Base-by-base conservation (phyloP, 2,329 filamentous ascomycete genomes). In the Colletotrichum liriopes region DNA sequence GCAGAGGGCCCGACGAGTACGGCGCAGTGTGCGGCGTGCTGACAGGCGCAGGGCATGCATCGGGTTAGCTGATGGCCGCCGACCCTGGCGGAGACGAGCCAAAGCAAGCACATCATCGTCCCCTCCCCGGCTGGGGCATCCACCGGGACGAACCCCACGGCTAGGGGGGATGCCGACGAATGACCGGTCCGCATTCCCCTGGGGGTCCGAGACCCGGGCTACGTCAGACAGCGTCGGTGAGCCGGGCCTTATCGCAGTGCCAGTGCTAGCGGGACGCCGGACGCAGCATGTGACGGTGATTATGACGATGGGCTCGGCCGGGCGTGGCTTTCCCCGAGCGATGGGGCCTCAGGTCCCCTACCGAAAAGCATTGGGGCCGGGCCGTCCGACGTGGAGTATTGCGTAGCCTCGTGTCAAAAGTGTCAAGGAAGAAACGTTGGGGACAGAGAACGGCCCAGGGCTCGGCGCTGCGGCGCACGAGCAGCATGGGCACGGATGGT, bases 31-130 rank as follows among this genome's bases (percentile, higher is more conserved):
- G 23, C 47, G n/a, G 9, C 11, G 45, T 23, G 12, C 45, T 26
- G 14, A n/a, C n/a, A 51, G 4, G 3, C 12, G 5, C 4, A 51
- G 23, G 2, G 23, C 23, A 51, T 2, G 47, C 47, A 26, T 51
- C 47, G n/a, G 23, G 47, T 12, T 7, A 26, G 12, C 7, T 11
- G 47, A 12, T 26, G 2, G 47, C 5, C 16, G 23, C 16, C 6
- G 18, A 20, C 18, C 29, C 52, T 37, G 52, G 52, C 47, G 14
- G 16, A 12, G 23, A 12, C 47, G 14, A 51, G 4, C n/a, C 45
- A 35, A 20, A 54, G 51, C 47, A 23, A 56, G 32, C 52, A 56
- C 52, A 56, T 56, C 52, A 37, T 56, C 32, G 52, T 26, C 52
- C 20, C 35, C 11, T 7, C 35, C 35, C 11, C 35, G 8, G 35